These are phyloP conservation scores for Jimgerdemannia lactiflua DNA, from an alignment of 192 early-diverging fungal genomes.

Conservation along the genomic window DNA sequence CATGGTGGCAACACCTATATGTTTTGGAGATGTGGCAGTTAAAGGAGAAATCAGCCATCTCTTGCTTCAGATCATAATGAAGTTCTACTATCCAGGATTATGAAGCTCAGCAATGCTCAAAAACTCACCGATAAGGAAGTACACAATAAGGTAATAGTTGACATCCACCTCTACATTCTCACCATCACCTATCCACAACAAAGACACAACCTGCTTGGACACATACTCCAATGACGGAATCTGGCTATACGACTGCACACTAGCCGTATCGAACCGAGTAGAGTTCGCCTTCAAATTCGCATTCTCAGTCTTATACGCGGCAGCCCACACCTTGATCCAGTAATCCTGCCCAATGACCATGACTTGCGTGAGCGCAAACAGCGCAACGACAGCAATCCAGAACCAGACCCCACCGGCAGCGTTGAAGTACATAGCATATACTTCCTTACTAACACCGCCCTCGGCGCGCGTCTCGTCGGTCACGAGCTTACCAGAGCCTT, in stretches of 20 bases:
- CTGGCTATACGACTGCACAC: background rate
- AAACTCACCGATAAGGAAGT: conserved; percentile 51
- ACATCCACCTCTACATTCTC: conserved; percentile 32
- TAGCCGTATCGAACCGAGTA: background rate
- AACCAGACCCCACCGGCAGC: conserved; percentile 63
- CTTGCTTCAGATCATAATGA: conserved; percentile 9
- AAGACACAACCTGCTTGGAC: background rate
- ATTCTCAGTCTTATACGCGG: conserved; percentile 19
- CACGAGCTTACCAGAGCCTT: conserved; percentile 63
- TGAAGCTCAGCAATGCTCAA: conserved; percentile 7
- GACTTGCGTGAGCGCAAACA: conserved; percentile 39
- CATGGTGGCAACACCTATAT: conserved; percentile 16
- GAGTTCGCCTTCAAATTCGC: background rate
- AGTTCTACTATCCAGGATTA: conserved; percentile 14
- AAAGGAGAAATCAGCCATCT: no score
- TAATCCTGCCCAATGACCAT: conserved; percentile 53
- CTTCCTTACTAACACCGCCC: conserved; percentile 69
- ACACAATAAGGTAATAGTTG: conserved; percentile 60
- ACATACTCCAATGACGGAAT: background rate
- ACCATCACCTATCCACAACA: background rate
- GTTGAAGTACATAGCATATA: conserved; percentile 78
- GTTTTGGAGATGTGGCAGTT: background rate
- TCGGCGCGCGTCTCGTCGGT: conserved; percentile 81
- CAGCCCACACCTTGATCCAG: conserved; percentile 65
- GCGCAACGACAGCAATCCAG: conserved; percentile 55